Base-by-base conservation (phyloP, 2,329 filamentous ascomycete genomes). In the Stemphylium vesicarium region DNA sequence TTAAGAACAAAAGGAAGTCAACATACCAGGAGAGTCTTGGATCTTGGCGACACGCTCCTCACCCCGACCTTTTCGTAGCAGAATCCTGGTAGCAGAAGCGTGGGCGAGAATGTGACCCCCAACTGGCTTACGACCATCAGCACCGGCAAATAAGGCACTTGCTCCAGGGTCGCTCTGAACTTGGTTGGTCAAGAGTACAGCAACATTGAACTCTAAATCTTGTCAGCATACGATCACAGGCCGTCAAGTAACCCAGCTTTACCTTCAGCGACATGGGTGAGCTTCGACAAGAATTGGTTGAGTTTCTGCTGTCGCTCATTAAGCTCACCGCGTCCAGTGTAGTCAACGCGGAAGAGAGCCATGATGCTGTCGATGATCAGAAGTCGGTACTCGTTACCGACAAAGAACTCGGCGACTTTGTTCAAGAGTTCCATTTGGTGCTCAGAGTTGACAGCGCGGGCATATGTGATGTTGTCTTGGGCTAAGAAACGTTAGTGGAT, bases 21-120 rank as follows among this genome's bases (percentile, higher is more conserved):
- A n/a, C 41, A n/a, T 70, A 88, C 85, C 86, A 54, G 86, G 86
- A 31, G 85, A 88, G 67, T 88, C 86, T 60, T 87, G 82, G 37
- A 89, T 84, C 75, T 89, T 89, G 2, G 87, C 87, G 42, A 89
- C 87, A 54, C 87, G 81, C 71, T 90, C 87, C 56, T 89, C 87
- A 9, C 87, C 87, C 58, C 87, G 81, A 41, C 87, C 87, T 66
- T 90, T 90, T 9, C 87, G 81, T 54, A 90, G 80, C 10, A 89
- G 77, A 51, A 89, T 80, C 50, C 87, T 81, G 35, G 87, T 89
- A 2, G 86, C 83, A 47, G 86, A 88, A 46, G 87, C 87, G 72
- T 90, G 87, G 33, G 87, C 87, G 26, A 90, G 82, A 50, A 89
- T 84, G 74, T 90, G 87, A 13, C 87, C 87, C 57, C 85, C 85